Base-by-base conservation (phyloP, 2,329 filamentous ascomycete species). In the Talaromyces sp. region DNA sequence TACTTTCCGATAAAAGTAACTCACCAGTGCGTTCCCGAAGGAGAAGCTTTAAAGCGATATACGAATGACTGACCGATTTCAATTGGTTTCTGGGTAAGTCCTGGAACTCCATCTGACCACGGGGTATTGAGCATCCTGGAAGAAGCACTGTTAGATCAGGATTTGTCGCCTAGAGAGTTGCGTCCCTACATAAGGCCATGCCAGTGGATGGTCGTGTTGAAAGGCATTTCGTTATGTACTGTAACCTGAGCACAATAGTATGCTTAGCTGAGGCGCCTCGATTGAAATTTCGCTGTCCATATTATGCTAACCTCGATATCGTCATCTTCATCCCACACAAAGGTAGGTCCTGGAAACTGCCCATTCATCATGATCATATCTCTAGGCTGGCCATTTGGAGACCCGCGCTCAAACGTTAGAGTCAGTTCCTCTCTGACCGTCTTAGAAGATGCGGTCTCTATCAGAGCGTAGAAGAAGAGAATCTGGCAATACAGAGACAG, bases 21-120 rank as follows among this genome's bases (percentile, higher is more conserved):
- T 24, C 21, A 49, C 77, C 82, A 86, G 70, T 83, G 85, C 49
- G 79, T 81, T 3, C 86, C 86, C 64, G 83, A 80, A 58, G 84
- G 79, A 0, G 75, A 77, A 0, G 84, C 84, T 17, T 73, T 78
- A 75, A 82, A 88, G 32, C 73, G 74, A 67, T 87, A 84, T 0
- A 76, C 73, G 65, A 82, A 87, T 29, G 69, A 75, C 2, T 69
- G 66, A 1, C 80, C 80, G 0, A 83, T 78, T 13, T 72, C 66
- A 58, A 87, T 85, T 3, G 79, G 73, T 2, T 73, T 73, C 65
- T 87, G 84, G 0, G 80, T 79, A 2, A 87, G 69, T 1, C 84
- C 84, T 0, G 84, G 82, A 0, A 84, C 80, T 29, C 85, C 85
- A 61, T 88, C 85, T 0, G 83, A 81, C 84, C 83, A 86, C 0